Percentiles rank a stretch among this genome's conserved stretches.
Conservation (phyloP, 257 asterid species). For the Solanum rostratum region DNA sequence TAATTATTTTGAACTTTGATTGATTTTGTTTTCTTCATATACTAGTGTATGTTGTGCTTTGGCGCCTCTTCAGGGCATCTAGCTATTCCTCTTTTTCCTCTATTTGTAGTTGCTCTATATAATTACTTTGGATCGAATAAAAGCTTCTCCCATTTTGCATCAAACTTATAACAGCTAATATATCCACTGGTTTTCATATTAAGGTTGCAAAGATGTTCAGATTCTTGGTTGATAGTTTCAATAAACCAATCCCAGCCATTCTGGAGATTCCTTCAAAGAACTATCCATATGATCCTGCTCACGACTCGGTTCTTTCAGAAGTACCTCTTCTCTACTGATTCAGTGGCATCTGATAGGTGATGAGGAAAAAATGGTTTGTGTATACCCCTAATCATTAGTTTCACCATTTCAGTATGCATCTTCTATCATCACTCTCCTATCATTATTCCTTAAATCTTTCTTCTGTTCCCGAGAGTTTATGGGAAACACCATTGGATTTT, state of each 20-base stretch:
- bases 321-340: slow-evolving; percentile 53
- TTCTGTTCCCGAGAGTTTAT: slow-evolving; percentile 13
- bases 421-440: background rate
- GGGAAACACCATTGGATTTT: slow-evolving; percentile 49
- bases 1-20: background rate
- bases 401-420: background rate
- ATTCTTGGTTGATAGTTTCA: slow-evolving; percentile 74
- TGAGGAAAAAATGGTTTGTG: background rate
- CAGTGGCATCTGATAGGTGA: slow-evolving; percentile 53
- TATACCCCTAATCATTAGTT: background rate
- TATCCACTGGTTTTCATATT: background rate
- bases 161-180: background rate
- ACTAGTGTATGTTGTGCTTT: background rate
- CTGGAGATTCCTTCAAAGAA: slow-evolving; percentile 93
- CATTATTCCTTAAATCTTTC: background rate
- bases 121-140: background rate
- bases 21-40: background rate
- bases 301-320: slow-evolving; percentile 71
- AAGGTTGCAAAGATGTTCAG: slow-evolving; percentile 86
- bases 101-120: background rate
- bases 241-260: slow-evolving; percentile 82
- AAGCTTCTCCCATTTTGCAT: background rate
- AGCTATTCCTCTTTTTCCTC: background rate
- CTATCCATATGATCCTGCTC: slow-evolving; percentile 83
- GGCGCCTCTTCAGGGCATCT: background rate